These are phyloP conservation scores for Pyrenophora teres DNA, from an alignment of 2,329 filamentous ascomycete species.

Conservation along the genomic window DNA sequence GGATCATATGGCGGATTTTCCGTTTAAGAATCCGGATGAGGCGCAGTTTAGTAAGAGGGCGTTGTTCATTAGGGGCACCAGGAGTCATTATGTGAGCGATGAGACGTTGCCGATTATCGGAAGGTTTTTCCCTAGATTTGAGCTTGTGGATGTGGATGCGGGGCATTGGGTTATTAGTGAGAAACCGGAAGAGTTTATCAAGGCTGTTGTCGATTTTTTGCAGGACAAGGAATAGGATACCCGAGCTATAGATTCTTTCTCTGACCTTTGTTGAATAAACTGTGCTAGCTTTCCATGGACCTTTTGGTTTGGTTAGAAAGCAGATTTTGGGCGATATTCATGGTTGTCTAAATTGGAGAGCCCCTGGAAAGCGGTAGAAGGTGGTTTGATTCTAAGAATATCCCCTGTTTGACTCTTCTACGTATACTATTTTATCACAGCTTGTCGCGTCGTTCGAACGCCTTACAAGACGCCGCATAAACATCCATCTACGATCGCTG, in stretches of 20 bases:
- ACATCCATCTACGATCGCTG: too few relatives aligned
- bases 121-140: constrained; percentile 79
- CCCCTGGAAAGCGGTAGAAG: too few relatives aligned
- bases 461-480: too few relatives aligned
- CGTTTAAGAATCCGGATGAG: constrained; percentile 73
- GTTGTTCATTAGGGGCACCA: constrained; percentile 77
- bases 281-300: too few relatives aligned
- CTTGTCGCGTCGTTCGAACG: too few relatives aligned
- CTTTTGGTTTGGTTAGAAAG: too few relatives aligned
- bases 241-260: background rate
- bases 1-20: constrained; percentile 83
- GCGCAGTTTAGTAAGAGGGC: constrained; percentile 75
- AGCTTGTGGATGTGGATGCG: constrained; percentile 72
- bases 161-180: constrained; percentile 93
- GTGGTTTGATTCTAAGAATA: too few relatives aligned
- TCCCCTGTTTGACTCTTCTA: too few relatives aligned
- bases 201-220: constrained; percentile 72
- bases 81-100: constrained; percentile 79
- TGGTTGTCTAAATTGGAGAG: too few relatives aligned
- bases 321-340: too few relatives aligned
- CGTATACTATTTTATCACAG: too few relatives aligned
- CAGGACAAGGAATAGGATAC: constrained; percentile 51
- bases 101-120: constrained; percentile 80
- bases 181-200: constrained; percentile 76
- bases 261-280: too few relatives aligned